These are phyloP conservation scores for Phytophthora gonapodyides DNA, from an alignment of 352 stramenopile species.

Conservation along the genomic window DNA sequence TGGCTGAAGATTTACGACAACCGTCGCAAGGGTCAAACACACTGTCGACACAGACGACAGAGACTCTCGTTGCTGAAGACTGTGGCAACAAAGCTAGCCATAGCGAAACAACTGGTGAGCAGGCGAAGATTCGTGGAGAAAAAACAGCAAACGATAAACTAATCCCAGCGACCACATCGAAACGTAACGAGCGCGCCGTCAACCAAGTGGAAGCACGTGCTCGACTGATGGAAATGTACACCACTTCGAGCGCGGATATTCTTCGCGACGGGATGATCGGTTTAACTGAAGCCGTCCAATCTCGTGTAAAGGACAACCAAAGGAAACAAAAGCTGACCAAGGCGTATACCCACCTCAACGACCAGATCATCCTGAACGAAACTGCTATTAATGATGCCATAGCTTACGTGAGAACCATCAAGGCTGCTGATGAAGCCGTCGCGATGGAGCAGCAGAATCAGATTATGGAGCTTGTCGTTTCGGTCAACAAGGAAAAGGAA, in stretches of 20 bases:
- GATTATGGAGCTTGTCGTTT: neutral
- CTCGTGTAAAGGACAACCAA: neutral
- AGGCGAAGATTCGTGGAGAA: no score
- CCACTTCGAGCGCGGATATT: neutral
- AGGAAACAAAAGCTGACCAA: neutral
- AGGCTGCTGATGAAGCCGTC: neutral
- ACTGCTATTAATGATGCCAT: constrained; percentile 2
- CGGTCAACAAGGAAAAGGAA: neutral
- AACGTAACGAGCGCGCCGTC: no score
- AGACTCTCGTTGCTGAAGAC: no score
- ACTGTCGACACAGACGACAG: no score
- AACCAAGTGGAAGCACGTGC: no score
- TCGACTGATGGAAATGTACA: no score
- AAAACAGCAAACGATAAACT: no score
- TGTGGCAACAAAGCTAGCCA: no score
- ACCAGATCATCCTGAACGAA: constrained; percentile 2
- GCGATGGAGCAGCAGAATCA: neutral
- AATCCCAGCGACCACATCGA: no score
- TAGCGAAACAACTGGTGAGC: no score
- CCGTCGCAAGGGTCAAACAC: no score
- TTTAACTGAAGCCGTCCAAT: neutral
- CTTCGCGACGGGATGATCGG: neutral
- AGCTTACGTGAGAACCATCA: neutral
- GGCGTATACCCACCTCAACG: neutral
- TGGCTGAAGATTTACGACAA: no score